Evolutionary conservation across 2,329 filamentous ascomycete species (phyloP).

Genomic region (Byssothecium circinans): DNA sequence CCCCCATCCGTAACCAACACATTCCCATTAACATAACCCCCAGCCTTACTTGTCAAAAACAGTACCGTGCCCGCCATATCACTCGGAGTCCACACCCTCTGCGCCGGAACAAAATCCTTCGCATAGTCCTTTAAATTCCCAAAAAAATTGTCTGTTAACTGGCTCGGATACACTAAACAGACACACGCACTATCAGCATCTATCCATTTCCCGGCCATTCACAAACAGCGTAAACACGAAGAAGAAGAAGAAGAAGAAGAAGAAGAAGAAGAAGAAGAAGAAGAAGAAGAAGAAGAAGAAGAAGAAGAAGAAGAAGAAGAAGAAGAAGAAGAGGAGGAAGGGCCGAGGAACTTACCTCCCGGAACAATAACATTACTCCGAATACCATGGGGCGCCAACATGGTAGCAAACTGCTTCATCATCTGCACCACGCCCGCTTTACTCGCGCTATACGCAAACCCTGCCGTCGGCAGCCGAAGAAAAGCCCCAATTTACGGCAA

Average conservation of each 20-base stretch:
- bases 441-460: conserved; percentile 12
- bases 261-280: too few relatives aligned
- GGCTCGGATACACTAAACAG: conserved; percentile 46
- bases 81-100: conserved; percentile 44
- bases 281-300: too few relatives aligned
- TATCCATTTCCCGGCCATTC: conserved; percentile 33
- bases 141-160: conserved; percentile 43
- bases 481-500: conserved; percentile 16
- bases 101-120: conserved; percentile 42
- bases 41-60: conserved; percentile 55
- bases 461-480: conserved; percentile 11
- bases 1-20: conserved; percentile 54
- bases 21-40: conserved; percentile 58
- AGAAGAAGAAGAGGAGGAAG: not conserved
- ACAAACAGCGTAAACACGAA: too few relatives aligned
- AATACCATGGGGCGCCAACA: conserved; percentile 11
- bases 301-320: not conserved
- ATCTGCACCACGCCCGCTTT: conserved; percentile 9
- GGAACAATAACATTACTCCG: conserved; percentile 13
- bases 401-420: conserved; percentile 16
- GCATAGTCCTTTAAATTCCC: conserved; percentile 28
- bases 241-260: too few relatives aligned
- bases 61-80: conserved; percentile 55
- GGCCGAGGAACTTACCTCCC: conserved; percentile 33
- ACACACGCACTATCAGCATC: not conserved